A percentile compares a stretch with the other conserved stretches of the same genome.
These are phyloP conservation scores for Fraxinus nigra DNA, from an alignment of 305 asterid genomes.

Conservation along the genomic window DNA sequence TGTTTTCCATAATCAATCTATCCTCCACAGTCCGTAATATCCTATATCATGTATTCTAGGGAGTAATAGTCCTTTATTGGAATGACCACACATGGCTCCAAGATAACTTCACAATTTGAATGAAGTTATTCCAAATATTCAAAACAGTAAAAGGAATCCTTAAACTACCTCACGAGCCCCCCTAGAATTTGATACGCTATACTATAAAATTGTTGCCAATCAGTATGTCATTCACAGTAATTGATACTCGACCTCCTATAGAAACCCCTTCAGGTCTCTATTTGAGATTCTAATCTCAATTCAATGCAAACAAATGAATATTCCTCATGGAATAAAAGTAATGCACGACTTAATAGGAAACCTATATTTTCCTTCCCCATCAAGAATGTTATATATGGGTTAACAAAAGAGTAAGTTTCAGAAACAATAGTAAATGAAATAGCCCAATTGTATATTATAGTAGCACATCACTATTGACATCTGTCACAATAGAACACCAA, in stretches of 20 bases:
- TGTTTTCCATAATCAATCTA: neutral
- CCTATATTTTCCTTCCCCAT: neutral
- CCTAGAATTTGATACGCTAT: neutral
- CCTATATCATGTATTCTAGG: neutral
- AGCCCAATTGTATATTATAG: neutral
- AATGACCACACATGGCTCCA: neutral
- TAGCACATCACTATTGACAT: neutral
- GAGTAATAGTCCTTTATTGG: neutral
- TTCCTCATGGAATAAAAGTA: neutral
- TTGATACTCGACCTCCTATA: neutral
- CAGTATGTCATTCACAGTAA: neutral
- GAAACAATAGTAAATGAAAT: conserved; percentile 1
- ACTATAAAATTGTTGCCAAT: neutral
- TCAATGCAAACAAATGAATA: neutral
- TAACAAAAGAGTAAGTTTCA: conserved; percentile 5
- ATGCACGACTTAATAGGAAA: conserved; percentile 7
- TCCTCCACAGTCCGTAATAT: neutral
- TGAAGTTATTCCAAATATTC: neutral
- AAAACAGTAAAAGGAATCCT: neutral
- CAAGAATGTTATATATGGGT: neutral
- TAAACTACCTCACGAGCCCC: neutral
- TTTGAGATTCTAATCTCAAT: neutral
- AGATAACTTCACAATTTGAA: neutral
- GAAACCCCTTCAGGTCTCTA: neutral
- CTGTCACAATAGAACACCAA: neutral